Evolutionary conservation across 148 eudicot genomes (phyloP).

Genomic region (Heliosperma pusillum): DNA sequence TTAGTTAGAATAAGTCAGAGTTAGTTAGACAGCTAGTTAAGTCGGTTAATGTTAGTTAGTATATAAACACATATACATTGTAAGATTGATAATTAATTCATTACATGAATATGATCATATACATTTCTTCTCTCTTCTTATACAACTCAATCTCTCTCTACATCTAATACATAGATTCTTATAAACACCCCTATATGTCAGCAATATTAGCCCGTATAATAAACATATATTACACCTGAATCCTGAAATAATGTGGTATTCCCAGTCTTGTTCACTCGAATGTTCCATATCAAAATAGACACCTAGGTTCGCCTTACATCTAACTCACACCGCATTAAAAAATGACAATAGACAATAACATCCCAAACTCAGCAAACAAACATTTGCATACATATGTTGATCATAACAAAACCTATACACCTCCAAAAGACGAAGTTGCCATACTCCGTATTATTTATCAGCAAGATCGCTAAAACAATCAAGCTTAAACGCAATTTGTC

Average conservation of each 20-base stretch:
- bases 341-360: background rate
- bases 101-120: no score
- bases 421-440: background rate
- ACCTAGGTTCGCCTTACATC: background rate
- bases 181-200: background rate
- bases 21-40: no score
- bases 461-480: background rate
- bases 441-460: background rate
- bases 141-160: no score
- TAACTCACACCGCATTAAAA: background rate
- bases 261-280: background rate
- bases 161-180: no score
- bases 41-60: no score
- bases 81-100: no score
- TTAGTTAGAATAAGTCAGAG: no score
- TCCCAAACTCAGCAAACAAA: background rate
- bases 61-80: no score
- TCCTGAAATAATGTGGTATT: background rate
- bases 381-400: background rate
- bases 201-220: background rate
- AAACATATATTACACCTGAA: background rate
- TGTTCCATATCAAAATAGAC: background rate
- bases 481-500: background rate
- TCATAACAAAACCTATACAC: background rate
- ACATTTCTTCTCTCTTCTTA: no score